These are phyloP conservation scores for Camelina sativa DNA, from an alignment of 345 rosid genomes.

Conservation along the genomic window DNA sequence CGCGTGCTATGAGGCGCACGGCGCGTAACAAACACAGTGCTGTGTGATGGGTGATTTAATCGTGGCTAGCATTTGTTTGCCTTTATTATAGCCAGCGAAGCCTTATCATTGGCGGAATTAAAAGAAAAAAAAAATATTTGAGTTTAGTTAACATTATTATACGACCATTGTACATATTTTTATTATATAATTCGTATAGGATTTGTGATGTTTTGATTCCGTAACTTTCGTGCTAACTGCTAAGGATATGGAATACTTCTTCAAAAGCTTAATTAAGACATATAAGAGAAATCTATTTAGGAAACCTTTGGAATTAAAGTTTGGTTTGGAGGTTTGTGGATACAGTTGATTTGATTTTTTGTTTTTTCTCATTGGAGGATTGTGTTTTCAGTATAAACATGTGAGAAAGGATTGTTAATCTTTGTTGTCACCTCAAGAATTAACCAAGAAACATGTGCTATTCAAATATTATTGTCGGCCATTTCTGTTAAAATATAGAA, in stretches of 20 bases:
- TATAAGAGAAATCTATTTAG: background rate
- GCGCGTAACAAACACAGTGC: background rate
- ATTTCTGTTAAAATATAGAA: too few relatives aligned
- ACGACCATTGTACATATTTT: too few relatives aligned
- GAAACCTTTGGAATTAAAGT: background rate
- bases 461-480: too few relatives aligned
- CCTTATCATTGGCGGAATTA: background rate
- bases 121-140: too few relatives aligned
- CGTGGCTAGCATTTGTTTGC: background rate
- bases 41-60: background rate
- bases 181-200: too few relatives aligned
- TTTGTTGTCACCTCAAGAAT: too few relatives aligned
- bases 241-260: background rate
- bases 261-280: background rate
- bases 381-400: background rate
- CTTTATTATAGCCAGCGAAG: background rate
- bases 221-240: background rate
- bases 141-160: too few relatives aligned
- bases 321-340: background rate
- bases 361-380: background rate
- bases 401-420: background rate
- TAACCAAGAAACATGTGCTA: too few relatives aligned
- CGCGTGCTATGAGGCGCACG: too few relatives aligned
- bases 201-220: background rate
- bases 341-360: background rate